Percentiles rank a stretch among this genome's conserved stretches.
These are phyloP conservation scores for Pythium phragmitis DNA, from an alignment of 352 stramenopile species.

Conservation along the genomic window DNA sequence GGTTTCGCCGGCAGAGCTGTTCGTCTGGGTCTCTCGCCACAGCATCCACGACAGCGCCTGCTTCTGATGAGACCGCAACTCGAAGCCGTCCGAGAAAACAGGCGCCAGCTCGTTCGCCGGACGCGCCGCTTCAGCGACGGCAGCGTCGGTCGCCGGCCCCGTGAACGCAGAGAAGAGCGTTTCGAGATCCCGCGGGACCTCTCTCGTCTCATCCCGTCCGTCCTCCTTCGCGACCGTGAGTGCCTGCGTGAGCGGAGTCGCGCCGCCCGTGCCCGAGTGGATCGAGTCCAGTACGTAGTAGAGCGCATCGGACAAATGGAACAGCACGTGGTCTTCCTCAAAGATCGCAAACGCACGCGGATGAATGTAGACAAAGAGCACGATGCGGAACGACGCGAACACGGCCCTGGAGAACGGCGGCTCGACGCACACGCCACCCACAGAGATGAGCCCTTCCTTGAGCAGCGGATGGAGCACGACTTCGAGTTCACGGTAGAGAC, in stretches of 20 bases:
- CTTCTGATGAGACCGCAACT: conserved; percentile 80
- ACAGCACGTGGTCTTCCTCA: conserved; percentile 50
- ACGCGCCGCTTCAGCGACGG: conserved; percentile 18
- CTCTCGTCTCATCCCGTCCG: conserved; percentile 25
- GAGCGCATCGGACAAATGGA: conserved; percentile 61
- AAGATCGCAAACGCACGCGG: conserved; percentile 65
- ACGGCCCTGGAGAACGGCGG: conserved; percentile 46
- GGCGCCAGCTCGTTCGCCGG: conserved; percentile 38
- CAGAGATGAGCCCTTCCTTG: conserved; percentile 48
- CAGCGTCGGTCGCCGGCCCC: conserved; percentile 31
- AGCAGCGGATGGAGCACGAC: conserved; percentile 60
- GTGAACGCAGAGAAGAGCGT: conserved; percentile 68
- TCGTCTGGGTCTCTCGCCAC: conserved; percentile 60
- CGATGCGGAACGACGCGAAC: conserved; percentile 70
- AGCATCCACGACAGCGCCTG: conserved; percentile 86
- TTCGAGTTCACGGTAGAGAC: conserved; percentile 63
- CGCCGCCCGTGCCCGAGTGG: conserved; percentile 18
- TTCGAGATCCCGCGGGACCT: conserved; percentile 44
- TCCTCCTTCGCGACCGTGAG: conserved; percentile 2
- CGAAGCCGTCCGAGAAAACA: conserved; percentile 56
- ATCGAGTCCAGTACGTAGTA: conserved; percentile 55
- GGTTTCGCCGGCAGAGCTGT: not conserved
- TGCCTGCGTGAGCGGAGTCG: conserved; percentile 16
- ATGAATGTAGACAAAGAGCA: conserved; percentile 61
- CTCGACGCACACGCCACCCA: conserved; percentile 49